Base-by-base conservation (phyloP, 441 rosid species). In the Erodium trifolium region DNA sequence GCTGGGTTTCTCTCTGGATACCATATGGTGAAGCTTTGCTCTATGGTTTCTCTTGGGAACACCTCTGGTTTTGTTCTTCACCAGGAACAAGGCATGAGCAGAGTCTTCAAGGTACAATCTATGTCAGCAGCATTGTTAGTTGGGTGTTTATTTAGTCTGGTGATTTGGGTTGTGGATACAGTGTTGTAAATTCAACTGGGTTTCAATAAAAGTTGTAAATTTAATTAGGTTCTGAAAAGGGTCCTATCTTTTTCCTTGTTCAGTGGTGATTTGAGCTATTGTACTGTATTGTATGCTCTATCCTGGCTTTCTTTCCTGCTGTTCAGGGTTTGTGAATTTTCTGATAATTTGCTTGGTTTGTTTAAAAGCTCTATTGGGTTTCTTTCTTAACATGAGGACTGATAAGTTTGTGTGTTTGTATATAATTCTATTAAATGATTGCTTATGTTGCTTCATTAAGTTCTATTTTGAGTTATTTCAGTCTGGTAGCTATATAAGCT, bases 11-110 rank as follows among this genome's bases (percentile, higher is more conserved):
- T 16, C 23, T 55, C 19, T 16, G 62, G 68, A 60, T 67, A 71
- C 74, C 82, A 37, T 77, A 90, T 82, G 95, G 80, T 78, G 13
- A 82, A 86, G 84, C 80, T 82, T 68, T 86, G 87, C 72, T 76
- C 82, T 80, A 85, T 87, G 97, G 86, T 94, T 49, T 88, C 90
- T 74, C 88, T 84, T 78, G 94, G 84, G 17, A 79, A 72, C 66
- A 81, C 85, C 55, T 81, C 88, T 68, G 88, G 79, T 6, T 81
- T 90, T 70, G 78, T 81, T 62, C 72, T 86, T 71, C 85, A 79
- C 72, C 96, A 82, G 69, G 97, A 87, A 3, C 90, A 81, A 34
- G 73, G 70, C 72, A 68, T 75, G 74, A 73, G 18, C 59, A 83
- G 83, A 80, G 78, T 82, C 69, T 41, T 82, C 76, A 57, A 57